Evolutionary conservation across 2,329 filamentous ascomycete genomes (phyloP).

Genomic region (Neocatenulostroma microsporum): DNA sequence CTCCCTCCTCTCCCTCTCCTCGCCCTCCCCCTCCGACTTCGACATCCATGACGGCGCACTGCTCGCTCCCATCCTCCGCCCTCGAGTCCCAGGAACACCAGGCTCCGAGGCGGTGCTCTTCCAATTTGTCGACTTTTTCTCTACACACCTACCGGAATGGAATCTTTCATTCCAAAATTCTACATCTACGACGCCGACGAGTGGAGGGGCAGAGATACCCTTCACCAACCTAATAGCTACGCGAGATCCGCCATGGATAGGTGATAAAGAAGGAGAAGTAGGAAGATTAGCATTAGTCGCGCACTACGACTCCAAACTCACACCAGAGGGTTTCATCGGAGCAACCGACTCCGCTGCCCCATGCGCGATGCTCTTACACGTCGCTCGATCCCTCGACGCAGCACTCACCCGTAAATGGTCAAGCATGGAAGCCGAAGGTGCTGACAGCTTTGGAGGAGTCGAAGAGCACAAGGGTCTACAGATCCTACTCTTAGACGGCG

Average conservation of each 20-base stretch:
- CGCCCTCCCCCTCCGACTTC: slow-evolving; percentile 55
- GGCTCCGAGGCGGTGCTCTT: slow-evolving; percentile 64
- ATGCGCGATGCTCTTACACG: slow-evolving; percentile 87
- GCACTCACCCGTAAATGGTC: slow-evolving; percentile 78
- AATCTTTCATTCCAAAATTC: slow-evolving; percentile 78
- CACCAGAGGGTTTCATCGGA: slow-evolving; percentile 79
- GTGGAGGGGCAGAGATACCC: slow-evolving; percentile 61
- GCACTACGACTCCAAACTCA: slow-evolving; percentile 83
- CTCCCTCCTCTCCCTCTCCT: slow-evolving; percentile 63
- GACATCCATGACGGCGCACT: slow-evolving; percentile 68
- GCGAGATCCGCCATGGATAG: slow-evolving; percentile 77
- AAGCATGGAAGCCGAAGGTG: slow-evolving; percentile 51
- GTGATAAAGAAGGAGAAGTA: slow-evolving; percentile 56
- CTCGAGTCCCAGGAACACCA: slow-evolving; percentile 79
- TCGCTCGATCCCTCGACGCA: slow-evolving; percentile 68
- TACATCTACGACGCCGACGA: slow-evolving; percentile 72
- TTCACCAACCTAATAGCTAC: slow-evolving; percentile 83
- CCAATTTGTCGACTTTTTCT: slow-evolving; percentile 82
- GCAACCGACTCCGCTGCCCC: slow-evolving; percentile 90
- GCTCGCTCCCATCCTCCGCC: slow-evolving; percentile 76
- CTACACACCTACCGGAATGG: slow-evolving; percentile 67
- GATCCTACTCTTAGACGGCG: slow-evolving; percentile 82
- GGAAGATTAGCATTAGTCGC: slow-evolving; percentile 78
- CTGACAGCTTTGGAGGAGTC: slow-evolving; percentile 36
- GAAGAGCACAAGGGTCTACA: slow-evolving; percentile 79